A percentile compares a stretch with the other conserved stretches of the same genome.
phyloP scores from a whole-genome alignment of 192 early-diverging fungal species.

The Spinellus fusiger region DNA sequence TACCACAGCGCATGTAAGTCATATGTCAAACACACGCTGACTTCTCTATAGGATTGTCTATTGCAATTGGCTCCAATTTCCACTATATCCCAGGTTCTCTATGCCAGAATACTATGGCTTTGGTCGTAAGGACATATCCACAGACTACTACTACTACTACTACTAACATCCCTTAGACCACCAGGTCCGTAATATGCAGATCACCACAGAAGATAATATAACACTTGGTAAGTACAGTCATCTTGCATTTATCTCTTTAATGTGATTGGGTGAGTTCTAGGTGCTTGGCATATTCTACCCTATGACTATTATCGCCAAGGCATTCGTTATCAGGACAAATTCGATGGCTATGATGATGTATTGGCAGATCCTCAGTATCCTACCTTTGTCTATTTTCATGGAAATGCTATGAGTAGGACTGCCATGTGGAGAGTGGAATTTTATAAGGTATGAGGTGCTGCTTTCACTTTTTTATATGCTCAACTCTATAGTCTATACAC shows the following conservation, averaged over 20 bases:
- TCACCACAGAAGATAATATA: constrained; percentile 23
- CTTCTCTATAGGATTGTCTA: constrained; percentile 31
- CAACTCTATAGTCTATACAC: too few species aligned
- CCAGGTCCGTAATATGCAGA: constrained; percentile 24
- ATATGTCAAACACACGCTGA: too few species aligned
- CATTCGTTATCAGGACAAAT: constrained; percentile 7
- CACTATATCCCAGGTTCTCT: constrained; percentile 16
- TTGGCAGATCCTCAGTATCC: constrained; percentile 19
- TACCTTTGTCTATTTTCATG: constrained; percentile 36
- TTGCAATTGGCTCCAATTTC: constrained; percentile 27
- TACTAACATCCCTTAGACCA: too few species aligned
- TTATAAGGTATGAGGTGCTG: constrained; percentile 26
- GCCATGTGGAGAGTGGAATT: constrained; percentile 29
- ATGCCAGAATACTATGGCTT: constrained; percentile 32
- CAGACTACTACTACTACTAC: not conserved
- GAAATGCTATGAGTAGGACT: constrained; percentile 33
- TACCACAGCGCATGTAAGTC: constrained; percentile 21
- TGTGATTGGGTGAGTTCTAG: too few species aligned
- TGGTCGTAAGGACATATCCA: constrained; percentile 20
- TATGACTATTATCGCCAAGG: constrained; percentile 17
- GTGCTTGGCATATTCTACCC: constrained; percentile 34
- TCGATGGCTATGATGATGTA: constrained; percentile 18
- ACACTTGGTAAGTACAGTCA: constrained; percentile 21
- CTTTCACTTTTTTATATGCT: not conserved
- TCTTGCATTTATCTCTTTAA: too few species aligned